Evolutionary conservation across 1,139 yeast genomes (phyloP).

Genomic region (Hansenula anomala): DNA sequence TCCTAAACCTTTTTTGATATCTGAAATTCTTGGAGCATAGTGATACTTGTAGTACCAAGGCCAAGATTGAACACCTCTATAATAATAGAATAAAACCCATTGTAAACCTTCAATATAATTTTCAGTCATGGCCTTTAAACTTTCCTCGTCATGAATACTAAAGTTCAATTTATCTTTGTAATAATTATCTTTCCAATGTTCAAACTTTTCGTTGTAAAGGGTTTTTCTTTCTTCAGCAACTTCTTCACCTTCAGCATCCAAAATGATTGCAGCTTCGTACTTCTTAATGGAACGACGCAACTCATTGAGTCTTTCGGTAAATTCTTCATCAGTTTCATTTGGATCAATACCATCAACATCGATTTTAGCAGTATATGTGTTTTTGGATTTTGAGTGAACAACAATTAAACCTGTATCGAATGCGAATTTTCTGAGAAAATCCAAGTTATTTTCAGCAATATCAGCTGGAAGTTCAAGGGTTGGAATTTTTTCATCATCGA

Average conservation of each 20-base stretch:
- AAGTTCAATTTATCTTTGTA: constrained; percentile 76
- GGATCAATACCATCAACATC: constrained; percentile 75
- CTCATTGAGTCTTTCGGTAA: constrained; percentile 38
- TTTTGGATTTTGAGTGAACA: constrained; percentile 53
- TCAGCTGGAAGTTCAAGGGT: constrained; percentile 43
- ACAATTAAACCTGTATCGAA: constrained; percentile 62
- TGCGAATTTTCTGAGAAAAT: constrained; percentile 58
- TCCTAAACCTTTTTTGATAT: constrained; percentile 65
- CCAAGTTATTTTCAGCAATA: constrained; percentile 42
- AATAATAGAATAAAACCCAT: constrained; percentile 91
- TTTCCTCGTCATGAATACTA: constrained; percentile 49
- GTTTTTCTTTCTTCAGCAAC: constrained; percentile 57
- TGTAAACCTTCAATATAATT: constrained; percentile 92
- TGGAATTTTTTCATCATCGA: constrained; percentile 44
- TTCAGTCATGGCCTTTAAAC: constrained; percentile 59
- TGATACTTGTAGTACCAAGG: constrained; percentile 88
- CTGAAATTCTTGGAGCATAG: constrained; percentile 91
- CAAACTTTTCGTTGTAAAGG: constrained; percentile 68
- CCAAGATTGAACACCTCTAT: constrained; percentile 91
- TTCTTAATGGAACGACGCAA: constrained; percentile 45
- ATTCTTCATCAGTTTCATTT: constrained; percentile 59
- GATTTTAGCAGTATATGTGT: constrained; percentile 50
- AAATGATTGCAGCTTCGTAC: constrained; percentile 68
- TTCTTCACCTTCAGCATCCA: constrained; percentile 57
- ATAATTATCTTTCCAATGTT: constrained; percentile 77